Percentiles rank a stretch among this genome's conserved stretches.
These are phyloP conservation scores for Fusarium illudens DNA, from an alignment of 2,329 filamentous ascomycete genomes.

Conservation along the genomic window DNA sequence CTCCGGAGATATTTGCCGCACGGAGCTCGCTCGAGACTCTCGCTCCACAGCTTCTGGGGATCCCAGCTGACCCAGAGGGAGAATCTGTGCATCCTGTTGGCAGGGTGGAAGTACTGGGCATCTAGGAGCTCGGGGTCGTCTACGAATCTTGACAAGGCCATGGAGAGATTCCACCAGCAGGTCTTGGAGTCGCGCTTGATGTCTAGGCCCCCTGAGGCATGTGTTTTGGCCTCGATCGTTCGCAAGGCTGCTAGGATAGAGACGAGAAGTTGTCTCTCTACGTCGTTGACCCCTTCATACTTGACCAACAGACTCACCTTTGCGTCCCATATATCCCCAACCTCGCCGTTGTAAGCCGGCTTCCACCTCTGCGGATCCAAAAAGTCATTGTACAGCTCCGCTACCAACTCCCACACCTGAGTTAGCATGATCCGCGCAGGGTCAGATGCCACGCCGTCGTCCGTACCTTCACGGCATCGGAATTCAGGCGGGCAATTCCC, in stretches of 20 bases:
- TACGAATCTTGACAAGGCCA: neutral
- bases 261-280: neutral
- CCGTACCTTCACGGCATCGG: too few relatives aligned
- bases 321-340: neutral
- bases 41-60: too few relatives aligned
- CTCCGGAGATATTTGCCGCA: too few relatives aligned
- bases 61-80: too few relatives aligned
- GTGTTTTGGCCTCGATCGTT: neutral
- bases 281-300: neutral
- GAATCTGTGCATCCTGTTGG: neutral
- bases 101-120: too few relatives aligned
- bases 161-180: slow-evolving; percentile 4
- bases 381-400: neutral
- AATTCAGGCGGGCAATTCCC: too few relatives aligned
- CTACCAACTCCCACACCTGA: rapidly evolving
- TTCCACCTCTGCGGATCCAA: neutral
- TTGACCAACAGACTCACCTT: slow-evolving; percentile 6
- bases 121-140: too few relatives aligned
- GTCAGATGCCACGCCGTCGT: too few relatives aligned
- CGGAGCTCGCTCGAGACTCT: too few relatives aligned
- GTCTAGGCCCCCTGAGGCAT: neutral
- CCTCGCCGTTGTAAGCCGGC: neutral
- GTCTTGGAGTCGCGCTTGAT: neutral
- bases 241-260: neutral
- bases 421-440: neutral